Evolutionary conservation across 306 rosid genomes (phyloP), one percentile per base, ranked within the genome.

Genomic region (Castanea mollissima): DNA sequence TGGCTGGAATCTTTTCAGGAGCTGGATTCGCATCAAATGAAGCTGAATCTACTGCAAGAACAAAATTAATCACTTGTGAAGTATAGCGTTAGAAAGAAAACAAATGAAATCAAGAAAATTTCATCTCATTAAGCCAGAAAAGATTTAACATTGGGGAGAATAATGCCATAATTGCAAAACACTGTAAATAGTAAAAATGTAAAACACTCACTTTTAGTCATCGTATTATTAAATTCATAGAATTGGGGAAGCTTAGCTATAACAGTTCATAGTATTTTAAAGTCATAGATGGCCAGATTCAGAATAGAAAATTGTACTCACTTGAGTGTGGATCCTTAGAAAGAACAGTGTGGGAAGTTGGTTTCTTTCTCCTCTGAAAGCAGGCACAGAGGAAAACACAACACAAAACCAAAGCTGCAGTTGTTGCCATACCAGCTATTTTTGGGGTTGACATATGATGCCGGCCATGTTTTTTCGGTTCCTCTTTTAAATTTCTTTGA

Each of bases 341-440:
- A 52, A 89, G 83, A 82, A 71, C 90, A 74, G 78, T 49, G 67
- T 90, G 90, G 69, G 85, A 54, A 64, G 87, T 58, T 65, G 87
- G 84, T 80, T 79, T 87, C 79, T 81, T 68, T 81, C 89, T 93
- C 82, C 74, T 79, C 78, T 76, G 83, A 73, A 93, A 62, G 87
- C 99, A 96, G 78, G 99, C 97, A 73, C 96, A 96, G 23, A 96
- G 80, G 79, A 88, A 78, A 74, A 55, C 85, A 80, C 98, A 91
- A 82, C 96, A 96, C 55, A 56, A 82, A 55, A 96, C 79, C 65
- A 90, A 75, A 70, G 81, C 84, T 75, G 93, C 99, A 73, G 92
- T 56, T n/a, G 90, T 88, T 76, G 46, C 78, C 27, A 96, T 15
- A 14, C 81, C 97, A 78, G 81, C 84, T 23, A 31, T 77, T 38